A percentile compares a stretch with the other conserved stretches of the same genome.
Evolutionary conservation across 768 basidiomycete genomes (phyloP).

Genomic region (Trametes gibbosa): DNA sequence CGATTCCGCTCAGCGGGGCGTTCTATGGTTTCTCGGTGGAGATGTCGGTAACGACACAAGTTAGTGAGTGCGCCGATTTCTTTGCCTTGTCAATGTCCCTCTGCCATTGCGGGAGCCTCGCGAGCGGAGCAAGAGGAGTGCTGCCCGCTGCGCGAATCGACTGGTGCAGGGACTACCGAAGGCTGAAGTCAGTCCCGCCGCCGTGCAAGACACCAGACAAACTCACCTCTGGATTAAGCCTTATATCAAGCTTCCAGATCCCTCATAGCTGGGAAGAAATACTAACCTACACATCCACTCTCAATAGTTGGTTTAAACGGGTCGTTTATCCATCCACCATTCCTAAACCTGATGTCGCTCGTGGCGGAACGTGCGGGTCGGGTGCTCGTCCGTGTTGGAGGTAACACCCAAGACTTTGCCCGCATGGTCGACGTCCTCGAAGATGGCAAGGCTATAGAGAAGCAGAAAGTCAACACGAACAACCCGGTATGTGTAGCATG

Average conservation of each 20-base stretch:
- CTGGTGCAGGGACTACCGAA: too few species aligned
- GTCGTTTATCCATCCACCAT: conserved; percentile 45
- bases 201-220: too few species aligned
- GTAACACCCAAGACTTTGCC: conserved; percentile 75
- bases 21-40: conserved; percentile 79
- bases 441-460: conserved; percentile 49
- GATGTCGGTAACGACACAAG: conserved; percentile 66
- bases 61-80: conserved; percentile 44
- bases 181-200: too few species aligned
- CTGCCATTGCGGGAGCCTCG: too few species aligned
- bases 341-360: conserved; percentile 46
- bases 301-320: conserved; percentile 51
- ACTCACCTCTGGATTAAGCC: too few species aligned
- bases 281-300: background rate
- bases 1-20: conserved; percentile 46
- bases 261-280: conserved; percentile 23
- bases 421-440: conserved; percentile 47
- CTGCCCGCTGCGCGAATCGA: too few species aligned
- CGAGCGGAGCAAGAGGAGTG: too few species aligned
- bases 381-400: conserved; percentile 67
- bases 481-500: conserved; percentile 27
- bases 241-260: background rate
- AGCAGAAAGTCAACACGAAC: conserved; percentile 37
- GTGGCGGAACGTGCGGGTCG: conserved; percentile 59
- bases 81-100: conserved; percentile 14